phyloP scores from a whole-genome alignment of 805 yeast genomes.

The Myxozyma melibiosi region DNA sequence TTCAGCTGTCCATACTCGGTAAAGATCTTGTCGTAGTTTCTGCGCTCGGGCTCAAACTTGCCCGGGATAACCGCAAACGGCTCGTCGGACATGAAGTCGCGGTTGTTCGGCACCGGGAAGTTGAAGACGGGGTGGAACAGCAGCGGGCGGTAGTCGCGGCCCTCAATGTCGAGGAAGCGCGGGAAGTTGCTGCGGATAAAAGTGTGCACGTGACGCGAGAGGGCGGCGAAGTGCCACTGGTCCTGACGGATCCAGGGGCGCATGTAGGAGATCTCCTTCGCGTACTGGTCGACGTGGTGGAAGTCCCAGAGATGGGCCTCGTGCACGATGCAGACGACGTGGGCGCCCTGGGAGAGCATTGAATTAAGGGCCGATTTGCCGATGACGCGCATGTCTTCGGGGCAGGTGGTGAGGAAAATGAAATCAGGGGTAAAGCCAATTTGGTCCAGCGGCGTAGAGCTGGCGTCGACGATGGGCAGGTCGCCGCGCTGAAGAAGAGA shows the following conservation, averaged over 20 bases:
- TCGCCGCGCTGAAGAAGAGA: slow-evolving; percentile 7
- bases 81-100: slow-evolving; percentile 10
- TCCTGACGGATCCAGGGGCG: slow-evolving; percentile 29
- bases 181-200: slow-evolving; percentile 27
- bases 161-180: slow-evolving; percentile 20
- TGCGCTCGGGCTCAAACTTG: slow-evolving; percentile 30
- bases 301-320: slow-evolving; percentile 31
- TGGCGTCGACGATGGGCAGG: slow-evolving; percentile 14
- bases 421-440: slow-evolving; percentile 20
- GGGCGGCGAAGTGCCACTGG: slow-evolving; percentile 31
- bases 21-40: slow-evolving; percentile 30
- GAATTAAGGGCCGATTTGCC: slow-evolving; percentile 14
- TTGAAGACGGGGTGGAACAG: slow-evolving; percentile 30
- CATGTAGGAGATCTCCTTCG: slow-evolving; percentile 24
- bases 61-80: slow-evolving; percentile 33
- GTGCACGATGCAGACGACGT: slow-evolving; percentile 30
- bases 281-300: slow-evolving; percentile 18
- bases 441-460: slow-evolving; percentile 8
- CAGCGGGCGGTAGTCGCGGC: slow-evolving; percentile 18
- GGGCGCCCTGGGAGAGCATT: slow-evolving; percentile 21
- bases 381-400: slow-evolving; percentile 26
- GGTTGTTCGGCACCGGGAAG: not conserved
- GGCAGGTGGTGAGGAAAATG: slow-evolving; percentile 28
- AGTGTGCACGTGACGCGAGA: slow-evolving; percentile 28
- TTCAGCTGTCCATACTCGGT: slow-evolving; percentile 14